Base-by-base conservation (phyloP, 73 alveolate genomes). In the Tetrahymena thermophila region DNA sequence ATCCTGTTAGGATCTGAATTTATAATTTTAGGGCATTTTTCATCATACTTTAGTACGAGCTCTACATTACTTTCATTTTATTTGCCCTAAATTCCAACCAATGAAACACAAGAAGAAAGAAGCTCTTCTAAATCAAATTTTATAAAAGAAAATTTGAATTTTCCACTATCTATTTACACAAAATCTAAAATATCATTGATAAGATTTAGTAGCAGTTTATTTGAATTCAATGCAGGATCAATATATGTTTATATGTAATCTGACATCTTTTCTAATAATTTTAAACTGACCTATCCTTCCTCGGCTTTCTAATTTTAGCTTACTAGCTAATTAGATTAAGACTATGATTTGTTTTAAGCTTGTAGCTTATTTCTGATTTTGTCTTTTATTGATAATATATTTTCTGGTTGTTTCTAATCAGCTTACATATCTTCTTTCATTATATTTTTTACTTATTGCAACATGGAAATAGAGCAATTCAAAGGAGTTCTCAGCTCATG, bases 401-500 rank as follows among this genome's bases (percentile, higher is more conserved):
- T 31, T 28, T 71, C 89, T 31, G 35, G 37, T 17, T 31, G 11
- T 28, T 71, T 71, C 37, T 71, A 71, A n/a, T 71, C 89, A 4
- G 40, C 89, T 71, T 71, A 71, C 40, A n/a, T 28, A 71, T 71
- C 89, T 71, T 71, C 89, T 71, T 71, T 71, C 37, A 71, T 71
- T 3, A 71, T 71, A 28, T 31, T 31, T 31, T 71, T 71, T 28
- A 95, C 85, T 50, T 94, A 89, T 35, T 95, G 9, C 0, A 95
- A 71, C 85, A 95, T 56, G n/a, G 95, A 40, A 6, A 85, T 37
- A 28, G 97, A 95, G 31, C 97, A 95, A 95, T 95, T 95, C 21
- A 95, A 58, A 19, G 97, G 97, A 16, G 97, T 95, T 95, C 97
- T 95, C 34, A 95, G 93, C 94, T 95, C 97, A 85, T 95, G 97